Percentiles rank a stretch among this genome's conserved stretches.
Conservation (phyloP, 2,329 filamentous ascomycete genomes). For the Exophiala calicioides region DNA sequence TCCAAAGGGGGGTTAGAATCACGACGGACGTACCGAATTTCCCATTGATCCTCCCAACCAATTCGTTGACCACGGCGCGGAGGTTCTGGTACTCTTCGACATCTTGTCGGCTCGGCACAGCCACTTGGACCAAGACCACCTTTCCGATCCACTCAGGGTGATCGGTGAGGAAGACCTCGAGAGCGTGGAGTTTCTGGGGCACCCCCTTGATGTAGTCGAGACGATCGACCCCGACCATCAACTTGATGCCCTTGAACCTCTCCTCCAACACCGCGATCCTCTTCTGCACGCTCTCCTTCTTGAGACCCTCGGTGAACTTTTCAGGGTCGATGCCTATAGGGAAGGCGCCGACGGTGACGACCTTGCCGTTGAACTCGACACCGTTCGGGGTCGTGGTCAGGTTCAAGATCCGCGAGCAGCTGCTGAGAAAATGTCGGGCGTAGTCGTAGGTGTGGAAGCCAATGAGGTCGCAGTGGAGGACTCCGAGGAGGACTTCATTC, state of each 20-base stretch:
- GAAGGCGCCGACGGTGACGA: slow-evolving; percentile 90
- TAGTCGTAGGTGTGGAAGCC: slow-evolving; percentile 99
- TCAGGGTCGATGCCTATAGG: slow-evolving; percentile 98
- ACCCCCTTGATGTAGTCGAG: slow-evolving; percentile 99
- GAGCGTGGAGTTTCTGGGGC: slow-evolving; percentile 92
- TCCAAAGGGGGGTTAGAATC: slow-evolving; percentile 1
- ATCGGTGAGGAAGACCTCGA: slow-evolving; percentile 95
- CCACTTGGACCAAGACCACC: slow-evolving; percentile 93
- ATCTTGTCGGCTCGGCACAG: slow-evolving; percentile 89
- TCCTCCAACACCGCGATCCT: slow-evolving; percentile 80
- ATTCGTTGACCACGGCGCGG: slow-evolving; percentile 90
- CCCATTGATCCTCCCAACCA: slow-evolving; percentile 95
- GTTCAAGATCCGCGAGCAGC: slow-evolving; percentile 85
- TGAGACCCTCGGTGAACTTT: slow-evolving; percentile 86
- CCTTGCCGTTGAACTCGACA: slow-evolving; percentile 84
- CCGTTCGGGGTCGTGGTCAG: slow-evolving; percentile 81
- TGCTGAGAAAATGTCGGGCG: slow-evolving; percentile 94
- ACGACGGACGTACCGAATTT: slow-evolving; percentile 76
- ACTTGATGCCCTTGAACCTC: slow-evolving; percentile 93
- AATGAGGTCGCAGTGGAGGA: slow-evolving; percentile 91
- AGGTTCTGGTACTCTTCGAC: slow-evolving; percentile 98
- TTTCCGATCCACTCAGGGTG: slow-evolving; percentile 98
- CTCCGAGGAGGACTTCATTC: slow-evolving; percentile 80
- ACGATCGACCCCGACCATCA: slow-evolving; percentile 95
- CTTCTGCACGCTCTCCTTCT: slow-evolving; percentile 82